Conservation (phyloP, 2,329 filamentous ascomycete species). For the Colletotrichum endophyticum region DNA sequence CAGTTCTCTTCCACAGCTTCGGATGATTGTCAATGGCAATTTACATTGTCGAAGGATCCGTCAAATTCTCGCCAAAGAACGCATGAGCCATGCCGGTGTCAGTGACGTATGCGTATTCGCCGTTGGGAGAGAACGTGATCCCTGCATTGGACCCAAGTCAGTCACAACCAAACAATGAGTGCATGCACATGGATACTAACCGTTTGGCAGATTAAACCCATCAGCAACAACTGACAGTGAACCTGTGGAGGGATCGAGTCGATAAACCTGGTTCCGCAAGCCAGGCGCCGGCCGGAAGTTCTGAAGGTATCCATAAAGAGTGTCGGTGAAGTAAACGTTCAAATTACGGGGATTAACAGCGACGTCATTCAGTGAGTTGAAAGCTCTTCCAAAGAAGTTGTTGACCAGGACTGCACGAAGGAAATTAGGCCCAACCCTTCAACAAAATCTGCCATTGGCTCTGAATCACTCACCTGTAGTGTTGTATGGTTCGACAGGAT, state of each 20-base stretch:
- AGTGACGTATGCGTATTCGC: constrained; percentile 57
- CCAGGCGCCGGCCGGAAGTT: constrained; percentile 60
- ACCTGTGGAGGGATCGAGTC: constrained; percentile 54
- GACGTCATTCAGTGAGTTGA: constrained; percentile 66
- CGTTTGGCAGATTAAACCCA: constrained; percentile 61
- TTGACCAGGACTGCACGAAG: constrained; percentile 52
- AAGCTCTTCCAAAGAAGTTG: constrained; percentile 65
- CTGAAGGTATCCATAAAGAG: constrained; percentile 63
- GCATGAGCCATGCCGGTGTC: constrained; percentile 57
- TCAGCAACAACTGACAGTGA: constrained; percentile 62
- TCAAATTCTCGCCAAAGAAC: constrained; percentile 45
- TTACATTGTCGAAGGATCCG: constrained; percentile 53
- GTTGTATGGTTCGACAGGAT: constrained; percentile 52
- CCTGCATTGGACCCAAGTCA: constrained; percentile 35
- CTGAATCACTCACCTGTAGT: constrained; percentile 41
- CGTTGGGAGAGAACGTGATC: constrained; percentile 60
- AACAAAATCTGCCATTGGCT: background rate
- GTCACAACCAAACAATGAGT: background rate
- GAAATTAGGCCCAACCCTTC: background rate
- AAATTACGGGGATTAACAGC: constrained; percentile 56
- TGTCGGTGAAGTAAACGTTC: constrained; percentile 68
- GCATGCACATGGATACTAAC: constrained; percentile 12
- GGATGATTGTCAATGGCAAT: constrained; percentile 10
- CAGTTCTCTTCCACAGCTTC: background rate
- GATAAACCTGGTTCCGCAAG: constrained; percentile 63